Percentiles rank a stretch among this genome's conserved stretches.
Evolutionary conservation across 805 yeast species (phyloP).

Genomic region (Zygoascus flipseniorum): DNA sequence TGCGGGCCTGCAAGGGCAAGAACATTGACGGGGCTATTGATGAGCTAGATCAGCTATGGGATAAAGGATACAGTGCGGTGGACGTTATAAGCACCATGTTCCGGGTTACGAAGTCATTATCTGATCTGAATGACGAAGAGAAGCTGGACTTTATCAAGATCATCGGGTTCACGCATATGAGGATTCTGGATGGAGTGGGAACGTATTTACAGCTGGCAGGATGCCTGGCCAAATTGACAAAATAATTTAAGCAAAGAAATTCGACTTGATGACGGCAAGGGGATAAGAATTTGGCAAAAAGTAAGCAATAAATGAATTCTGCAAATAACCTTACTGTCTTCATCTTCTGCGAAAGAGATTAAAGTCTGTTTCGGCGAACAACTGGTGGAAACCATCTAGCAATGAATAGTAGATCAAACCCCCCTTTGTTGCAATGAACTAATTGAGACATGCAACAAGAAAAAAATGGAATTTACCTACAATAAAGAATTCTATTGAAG

Average conservation of each 20-base stretch:
- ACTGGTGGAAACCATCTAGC: too few species aligned
- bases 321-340: too few species aligned
- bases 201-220: conserved; percentile 82
- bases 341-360: too few species aligned
- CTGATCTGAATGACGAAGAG: conserved; percentile 36
- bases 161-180: conserved; percentile 86
- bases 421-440: too few species aligned
- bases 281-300: not conserved
- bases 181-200: conserved; percentile 87
- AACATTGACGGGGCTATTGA: conserved; percentile 59
- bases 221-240: conserved; percentile 49
- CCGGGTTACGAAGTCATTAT: conserved; percentile 69
- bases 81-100: conserved; percentile 89
- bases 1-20: conserved; percentile 35
- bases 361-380: too few species aligned
- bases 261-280: not conserved
- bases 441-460: too few species aligned
- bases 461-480: too few species aligned
- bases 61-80: conserved; percentile 84
- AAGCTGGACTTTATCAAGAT: conserved; percentile 73
- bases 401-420: too few species aligned
- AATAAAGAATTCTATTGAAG: too few species aligned
- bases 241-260: not conserved
- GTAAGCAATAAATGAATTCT: too few species aligned
- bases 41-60: conserved; percentile 65